Base-by-base conservation (phyloP, 345 rosid genomes). In the Stellera chamaejasme region DNA sequence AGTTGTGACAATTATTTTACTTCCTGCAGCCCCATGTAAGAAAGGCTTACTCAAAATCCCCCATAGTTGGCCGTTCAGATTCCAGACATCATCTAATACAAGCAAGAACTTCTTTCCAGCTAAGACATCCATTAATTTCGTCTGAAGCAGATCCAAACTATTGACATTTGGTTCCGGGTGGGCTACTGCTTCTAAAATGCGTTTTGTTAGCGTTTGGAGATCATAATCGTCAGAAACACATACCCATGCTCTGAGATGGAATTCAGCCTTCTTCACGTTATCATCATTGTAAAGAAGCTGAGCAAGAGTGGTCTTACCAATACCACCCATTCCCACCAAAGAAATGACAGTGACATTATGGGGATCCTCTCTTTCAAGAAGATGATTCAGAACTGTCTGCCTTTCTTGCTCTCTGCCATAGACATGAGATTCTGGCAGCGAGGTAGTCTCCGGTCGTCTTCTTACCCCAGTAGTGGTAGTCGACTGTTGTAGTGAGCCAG, bases 221-320 rank as follows among this genome's bases (percentile, higher is more conserved):
- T 45, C 58, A 25, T 70, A 71, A 2, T 32, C 53, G 1, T 68
- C 64, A 1, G 73, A 65, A 25, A 71, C 76, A 16, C 15, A 41
- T 14, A 27, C 46, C 73, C 76, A 75, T 16, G 23, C 23, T 19
- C 11, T 65, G 10, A 44, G n/a, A 11, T 69, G 46, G 2, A 73
- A 73, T 13, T 43, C 26, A 5, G 10, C 15, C 23, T 19, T 19
- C 23, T 19, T 19, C 46, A 69, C 59, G 11, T 0, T 43, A 3
- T 2, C 15, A 61, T 69, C 74, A 43, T 69, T 62, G 52, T 56
- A 69, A n/a, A 66, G 49, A 39, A 57, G 55, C 51, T 44, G 49
- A 27, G 77, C 67, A 12, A 73, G 63, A 10, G 71, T 54, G 10
- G 78, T 73, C 41, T 69, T 73, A 2, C 78, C 78, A 5, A 62